Percentiles rank a stretch among this genome's conserved stretches.
Conservation (phyloP, 2,329 filamentous ascomycete genomes). For the Allantophomopsis lycopodina region DNA sequence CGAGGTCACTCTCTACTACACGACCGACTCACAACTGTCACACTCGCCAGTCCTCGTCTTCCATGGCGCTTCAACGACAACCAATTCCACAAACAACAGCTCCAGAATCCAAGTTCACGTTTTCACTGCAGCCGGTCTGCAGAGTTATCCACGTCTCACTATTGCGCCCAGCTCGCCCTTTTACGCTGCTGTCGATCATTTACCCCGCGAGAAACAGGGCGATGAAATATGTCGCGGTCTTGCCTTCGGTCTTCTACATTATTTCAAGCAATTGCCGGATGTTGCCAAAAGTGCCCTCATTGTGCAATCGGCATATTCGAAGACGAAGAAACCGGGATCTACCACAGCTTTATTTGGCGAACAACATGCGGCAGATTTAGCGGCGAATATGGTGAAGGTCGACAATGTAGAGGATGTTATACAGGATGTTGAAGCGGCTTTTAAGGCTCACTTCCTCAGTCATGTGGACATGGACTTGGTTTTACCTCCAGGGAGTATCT, state of each 20-base stretch:
- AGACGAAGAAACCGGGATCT: constrained; percentile 45
- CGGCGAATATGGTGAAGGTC: constrained; percentile 69
- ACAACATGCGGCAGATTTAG: constrained; percentile 83
- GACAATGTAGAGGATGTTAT: constrained; percentile 66
- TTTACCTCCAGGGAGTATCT: constrained; percentile 63
- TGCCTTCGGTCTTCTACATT: constrained; percentile 86
- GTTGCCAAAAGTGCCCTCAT: constrained; percentile 60
- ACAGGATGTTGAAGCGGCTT: constrained; percentile 56
- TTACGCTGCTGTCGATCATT: constrained; percentile 77
- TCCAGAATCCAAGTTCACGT: constrained; percentile 92
- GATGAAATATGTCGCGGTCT: constrained; percentile 86
- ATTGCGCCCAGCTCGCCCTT: constrained; percentile 86
- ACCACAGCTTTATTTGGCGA: constrained; percentile 63
- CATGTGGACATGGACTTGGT: constrained; percentile 84
- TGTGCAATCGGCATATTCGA: constrained; percentile 23
- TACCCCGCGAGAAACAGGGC: constrained; percentile 88
- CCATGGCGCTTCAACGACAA: constrained; percentile 80
- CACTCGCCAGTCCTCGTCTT: constrained; percentile 78
- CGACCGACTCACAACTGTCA: constrained; percentile 71
- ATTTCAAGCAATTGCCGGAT: constrained; percentile 77
- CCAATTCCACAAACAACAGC: constrained; percentile 75
- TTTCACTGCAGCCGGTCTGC: constrained; percentile 77
- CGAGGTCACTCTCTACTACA: constrained; percentile 76
- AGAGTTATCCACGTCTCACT: constrained; percentile 81
- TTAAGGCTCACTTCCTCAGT: constrained; percentile 69